phyloP scores from a whole-genome alignment of 352 stramenopile species.

The Blastocystis sp. region DNA sequence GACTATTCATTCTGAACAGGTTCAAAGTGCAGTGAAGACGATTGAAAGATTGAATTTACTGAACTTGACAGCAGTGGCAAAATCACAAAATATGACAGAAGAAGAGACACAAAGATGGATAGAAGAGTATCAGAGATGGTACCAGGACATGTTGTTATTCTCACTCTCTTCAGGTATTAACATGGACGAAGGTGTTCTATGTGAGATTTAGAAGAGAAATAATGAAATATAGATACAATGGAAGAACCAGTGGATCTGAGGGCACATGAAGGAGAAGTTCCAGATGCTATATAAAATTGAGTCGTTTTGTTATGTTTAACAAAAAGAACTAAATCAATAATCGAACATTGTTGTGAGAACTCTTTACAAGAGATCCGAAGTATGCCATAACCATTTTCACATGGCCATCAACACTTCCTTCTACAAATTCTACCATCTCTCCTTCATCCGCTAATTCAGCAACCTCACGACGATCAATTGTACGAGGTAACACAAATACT shows the following conservation, averaged over 20 bases:
- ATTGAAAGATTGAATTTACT: neutral
- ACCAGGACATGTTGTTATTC: neutral
- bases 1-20: neutral
- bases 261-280: too few relatives aligned
- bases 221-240: too few relatives aligned
- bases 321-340: neutral
- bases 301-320: neutral
- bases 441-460: conserved; percentile 69
- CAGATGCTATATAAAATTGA: too few relatives aligned
- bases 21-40: neutral
- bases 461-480: conserved; percentile 69
- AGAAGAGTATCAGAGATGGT: neutral
- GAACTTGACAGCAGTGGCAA: neutral
- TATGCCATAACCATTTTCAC: conserved; percentile 76
- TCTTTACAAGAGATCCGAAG: conserved; percentile 70
- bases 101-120: neutral
- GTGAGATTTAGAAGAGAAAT: too few relatives aligned
- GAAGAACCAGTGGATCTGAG: too few relatives aligned
- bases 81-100: neutral
- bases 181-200: neutral
- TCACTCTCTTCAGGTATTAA: neutral
- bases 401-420: conserved; percentile 74
- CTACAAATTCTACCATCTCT: conserved; percentile 71
- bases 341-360: neutral
- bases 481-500: conserved; percentile 75